Base-by-base conservation (phyloP, 495 filamentous ascomycete species). In the Penicillium tannophilum region DNA sequence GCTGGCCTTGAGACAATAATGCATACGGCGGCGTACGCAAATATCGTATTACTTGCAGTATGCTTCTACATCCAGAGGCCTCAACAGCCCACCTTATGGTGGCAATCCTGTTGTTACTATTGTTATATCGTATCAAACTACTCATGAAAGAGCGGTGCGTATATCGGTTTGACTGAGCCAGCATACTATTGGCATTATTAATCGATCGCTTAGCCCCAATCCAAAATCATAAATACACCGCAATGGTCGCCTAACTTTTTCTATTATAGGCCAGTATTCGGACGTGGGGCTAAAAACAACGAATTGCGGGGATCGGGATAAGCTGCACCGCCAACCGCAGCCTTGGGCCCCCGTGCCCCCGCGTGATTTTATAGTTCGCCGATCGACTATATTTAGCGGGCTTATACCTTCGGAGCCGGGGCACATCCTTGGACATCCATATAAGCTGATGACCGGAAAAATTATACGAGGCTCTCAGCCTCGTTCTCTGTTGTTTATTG, bases 241-340 rank as follows among this genome's bases (percentile, higher is more conserved):
- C 12, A 9, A 16, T 31, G 26, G 26, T 30, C 24, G 46, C 46
- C 26, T 31, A n/a, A 49, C 2, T 17, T n/a, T 3, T 49, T 49
- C 19, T 28, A 36, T 17, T 9, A 49, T 56, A 56, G 45, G 54
- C 28, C 54, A 47, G 41, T 39, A 16, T 2, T 33, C 9, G 5
- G 2, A 10, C 35, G 30, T 47, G 53, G 53, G 53, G 53, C 43
- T 17, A 28, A 26, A 30, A n/a, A 1, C 11, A 36, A 35, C 42
- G 31, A 49, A 56, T 56, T 56, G 54, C 45, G 45, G 54, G 44
- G 52, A 45, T 28, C 28, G 28, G 28, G 41, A 47, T 17, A n/a
- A 35, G 8, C 16, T 55, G 52, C 52, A 45, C 43, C 33, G 45
- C 45, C 31, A 52, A 41, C 33, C 33, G 50, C 1, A 23, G 14